Conservation (phyloP, 495 filamentous ascomycete species). For the Xylaria flabelliformis region DNA sequence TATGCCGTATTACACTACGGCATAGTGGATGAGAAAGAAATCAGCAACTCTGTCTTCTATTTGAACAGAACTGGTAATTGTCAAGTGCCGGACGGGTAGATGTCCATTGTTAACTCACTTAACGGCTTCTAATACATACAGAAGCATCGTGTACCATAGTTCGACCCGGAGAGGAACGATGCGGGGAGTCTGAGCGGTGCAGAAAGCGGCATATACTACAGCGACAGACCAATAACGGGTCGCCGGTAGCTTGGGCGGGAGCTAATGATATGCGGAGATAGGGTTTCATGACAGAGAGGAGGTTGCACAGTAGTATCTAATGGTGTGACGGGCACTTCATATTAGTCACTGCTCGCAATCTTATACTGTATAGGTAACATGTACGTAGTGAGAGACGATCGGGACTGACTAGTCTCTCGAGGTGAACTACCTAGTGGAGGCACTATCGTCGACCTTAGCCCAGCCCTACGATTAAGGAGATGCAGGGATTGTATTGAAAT, state of each 20-base stretch:
- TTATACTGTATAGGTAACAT: conserved; percentile 2
- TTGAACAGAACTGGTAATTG: not conserved
- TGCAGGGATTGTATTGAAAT: conserved; percentile 1
- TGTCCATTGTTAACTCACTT: not conserved
- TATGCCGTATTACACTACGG: not conserved
- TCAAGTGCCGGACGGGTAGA: conserved; percentile 10
- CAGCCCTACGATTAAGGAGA: conserved; percentile 23
- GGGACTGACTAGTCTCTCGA: not conserved
- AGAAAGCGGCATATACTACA: not conserved
- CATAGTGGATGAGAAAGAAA: not conserved
- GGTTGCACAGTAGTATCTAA: conserved; percentile 8
- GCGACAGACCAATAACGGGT: conserved; percentile 13
- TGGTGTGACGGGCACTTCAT: conserved; percentile 15
- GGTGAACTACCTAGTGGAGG: conserved; percentile 12
- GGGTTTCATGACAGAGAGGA: conserved; percentile 20
- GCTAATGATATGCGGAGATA: conserved; percentile 22
- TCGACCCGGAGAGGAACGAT: conserved; percentile 18
- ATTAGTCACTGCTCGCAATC: conserved; percentile 7
- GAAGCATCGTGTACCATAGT: conserved; percentile 18
- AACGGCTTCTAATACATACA: not conserved
- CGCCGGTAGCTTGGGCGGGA: conserved; percentile 17
- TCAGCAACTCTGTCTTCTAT: not conserved
- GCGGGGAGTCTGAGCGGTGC: conserved; percentile 27
- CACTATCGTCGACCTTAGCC: conserved; percentile 11
- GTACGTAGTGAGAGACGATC: conserved; percentile 4